Evolutionary conservation across 1,284 basidiomycete species (phyloP).

Genomic region (Papiliotrema flavescens): DNA sequence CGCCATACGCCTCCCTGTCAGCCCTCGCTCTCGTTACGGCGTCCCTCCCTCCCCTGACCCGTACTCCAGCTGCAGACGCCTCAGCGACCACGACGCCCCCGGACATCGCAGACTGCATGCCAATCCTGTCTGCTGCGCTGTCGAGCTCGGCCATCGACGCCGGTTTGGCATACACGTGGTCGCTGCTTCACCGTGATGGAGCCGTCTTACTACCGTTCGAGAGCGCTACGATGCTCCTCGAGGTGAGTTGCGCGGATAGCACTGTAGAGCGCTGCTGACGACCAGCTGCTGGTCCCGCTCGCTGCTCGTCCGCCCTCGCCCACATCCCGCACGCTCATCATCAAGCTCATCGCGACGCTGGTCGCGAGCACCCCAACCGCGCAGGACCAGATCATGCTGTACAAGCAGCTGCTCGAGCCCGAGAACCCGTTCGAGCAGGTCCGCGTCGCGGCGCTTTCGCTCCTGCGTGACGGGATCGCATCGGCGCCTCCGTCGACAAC

Average conservation of each 20-base stretch:
- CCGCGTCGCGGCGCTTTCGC: conserved; percentile 26
- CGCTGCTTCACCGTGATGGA: conserved; percentile 7
- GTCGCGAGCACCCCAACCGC: conserved; percentile 11
- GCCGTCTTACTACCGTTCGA: conserved; percentile 12
- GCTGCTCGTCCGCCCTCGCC: conserved; percentile 25
- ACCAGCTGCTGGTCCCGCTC: conserved; percentile 33
- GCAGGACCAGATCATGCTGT: conserved; percentile 23
- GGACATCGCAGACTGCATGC: conserved; percentile 28
- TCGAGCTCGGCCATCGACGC: conserved; percentile 24
- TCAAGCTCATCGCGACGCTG: conserved; percentile 32
- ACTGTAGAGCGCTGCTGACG: too few relatives aligned
- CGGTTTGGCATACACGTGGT: conserved; percentile 19
- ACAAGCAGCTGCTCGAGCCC: conserved; percentile 38
- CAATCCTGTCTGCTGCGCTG: conserved; percentile 19
- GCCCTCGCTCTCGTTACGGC: conserved; percentile 27
- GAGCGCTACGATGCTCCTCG: conserved; percentile 29
- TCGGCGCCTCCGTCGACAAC: neutral
- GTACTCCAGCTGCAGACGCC: neutral
- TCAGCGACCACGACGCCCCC: neutral
- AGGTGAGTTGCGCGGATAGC: conserved; percentile 27
- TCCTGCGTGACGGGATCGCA: conserved; percentile 31
- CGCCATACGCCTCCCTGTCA: conserved; percentile 24
- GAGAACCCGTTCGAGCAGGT: conserved; percentile 38
- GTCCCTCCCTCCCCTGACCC: conserved; percentile 4
- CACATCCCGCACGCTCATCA: conserved; percentile 23